These are phyloP conservation scores for Papiliotrema laurentii DNA, from an alignment of 1,284 basidiomycete species.

Conservation along the genomic window DNA sequence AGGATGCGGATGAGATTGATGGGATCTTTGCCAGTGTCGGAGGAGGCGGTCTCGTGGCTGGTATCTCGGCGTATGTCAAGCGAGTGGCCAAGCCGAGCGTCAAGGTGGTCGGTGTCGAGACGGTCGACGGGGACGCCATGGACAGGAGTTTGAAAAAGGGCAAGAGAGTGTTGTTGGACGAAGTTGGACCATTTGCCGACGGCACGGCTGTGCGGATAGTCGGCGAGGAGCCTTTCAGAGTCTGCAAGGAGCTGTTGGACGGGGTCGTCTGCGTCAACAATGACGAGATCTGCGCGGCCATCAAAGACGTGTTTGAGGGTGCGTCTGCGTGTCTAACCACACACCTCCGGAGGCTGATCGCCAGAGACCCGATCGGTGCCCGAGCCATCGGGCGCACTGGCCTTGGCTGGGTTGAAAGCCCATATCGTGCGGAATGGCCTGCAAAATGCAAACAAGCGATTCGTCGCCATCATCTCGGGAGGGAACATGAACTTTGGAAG, in stretches of 20 bases:
- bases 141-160: slow-evolving; percentile 70
- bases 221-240: slow-evolving; percentile 88
- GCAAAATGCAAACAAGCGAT: slow-evolving; percentile 74
- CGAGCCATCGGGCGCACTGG: slow-evolving; percentile 94
- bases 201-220: slow-evolving; percentile 99
- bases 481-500: slow-evolving; percentile 99
- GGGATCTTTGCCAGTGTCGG: slow-evolving; percentile 86
- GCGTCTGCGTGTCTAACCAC: slow-evolving; percentile 83
- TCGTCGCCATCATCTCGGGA: slow-evolving; percentile 87
- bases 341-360: slow-evolving; percentile 18
- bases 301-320: slow-evolving; percentile 99
- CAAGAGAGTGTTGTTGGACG: slow-evolving; percentile 72
- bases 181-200: slow-evolving; percentile 95
- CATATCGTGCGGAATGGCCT: slow-evolving; percentile 79
- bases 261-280: slow-evolving; percentile 82
- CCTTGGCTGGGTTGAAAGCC: slow-evolving; percentile 86
- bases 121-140: slow-evolving; percentile 92
- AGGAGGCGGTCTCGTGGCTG: slow-evolving; percentile 86
- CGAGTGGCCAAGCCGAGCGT: slow-evolving; percentile 81
- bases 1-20: slow-evolving; percentile 69
- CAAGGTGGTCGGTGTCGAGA: slow-evolving; percentile 89
- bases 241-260: slow-evolving; percentile 83
- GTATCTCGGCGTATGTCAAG: slow-evolving; percentile 89
- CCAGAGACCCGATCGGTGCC: slow-evolving; percentile 89
- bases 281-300: slow-evolving; percentile 96